A percentile compares a stretch with the other conserved stretches of the same genome.
Conservation (phyloP, 78 protist genomes). For the Dictyostelium intermedium region DNA sequence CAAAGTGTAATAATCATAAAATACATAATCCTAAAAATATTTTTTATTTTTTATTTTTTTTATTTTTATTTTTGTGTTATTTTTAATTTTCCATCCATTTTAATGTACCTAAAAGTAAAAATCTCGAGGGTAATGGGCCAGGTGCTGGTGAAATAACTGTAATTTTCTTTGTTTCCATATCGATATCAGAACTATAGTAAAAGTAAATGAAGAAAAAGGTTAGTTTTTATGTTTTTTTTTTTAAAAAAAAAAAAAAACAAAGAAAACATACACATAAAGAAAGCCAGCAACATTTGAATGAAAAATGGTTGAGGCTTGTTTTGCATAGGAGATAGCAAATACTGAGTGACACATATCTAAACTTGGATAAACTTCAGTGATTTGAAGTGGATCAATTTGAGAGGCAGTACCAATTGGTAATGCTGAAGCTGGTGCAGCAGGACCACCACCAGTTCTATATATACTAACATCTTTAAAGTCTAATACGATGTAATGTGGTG, state of each 20-base stretch:
- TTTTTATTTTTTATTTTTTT: background rate
- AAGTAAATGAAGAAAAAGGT: background rate
- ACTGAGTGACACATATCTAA: conserved; percentile 58
- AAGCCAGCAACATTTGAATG: conserved; percentile 77
- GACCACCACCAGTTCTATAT: conserved; percentile 78
- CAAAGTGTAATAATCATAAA: no score
- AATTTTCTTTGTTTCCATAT: conserved; percentile 72
- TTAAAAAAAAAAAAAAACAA: background rate
- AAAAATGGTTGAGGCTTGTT: conserved; percentile 13
- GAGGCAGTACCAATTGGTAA: conserved; percentile 41
- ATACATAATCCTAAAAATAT: background rate
- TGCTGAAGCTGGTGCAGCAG: conserved; percentile 35
- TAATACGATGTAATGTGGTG: conserved; percentile 49
- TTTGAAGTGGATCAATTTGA: conserved; percentile 20
- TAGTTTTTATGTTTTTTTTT: background rate
- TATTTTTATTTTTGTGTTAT: background rate
- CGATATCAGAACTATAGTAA: conserved; percentile 38
- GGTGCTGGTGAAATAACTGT: conserved; percentile 79
- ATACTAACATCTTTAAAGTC: conserved; percentile 66
- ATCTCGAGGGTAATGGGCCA: conserved; percentile 68
- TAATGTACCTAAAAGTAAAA: conserved; percentile 53
- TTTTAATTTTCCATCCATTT: conserved; percentile 56
- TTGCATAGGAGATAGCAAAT: conserved; percentile 67
- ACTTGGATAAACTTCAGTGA: conserved; percentile 38
- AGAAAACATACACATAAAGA: conserved; percentile 65